Percentiles rank a stretch among this genome's conserved stretches.
These are phyloP conservation scores for Penicillium tannophilum DNA, from an alignment of 495 filamentous ascomycete genomes.

Conservation along the genomic window DNA sequence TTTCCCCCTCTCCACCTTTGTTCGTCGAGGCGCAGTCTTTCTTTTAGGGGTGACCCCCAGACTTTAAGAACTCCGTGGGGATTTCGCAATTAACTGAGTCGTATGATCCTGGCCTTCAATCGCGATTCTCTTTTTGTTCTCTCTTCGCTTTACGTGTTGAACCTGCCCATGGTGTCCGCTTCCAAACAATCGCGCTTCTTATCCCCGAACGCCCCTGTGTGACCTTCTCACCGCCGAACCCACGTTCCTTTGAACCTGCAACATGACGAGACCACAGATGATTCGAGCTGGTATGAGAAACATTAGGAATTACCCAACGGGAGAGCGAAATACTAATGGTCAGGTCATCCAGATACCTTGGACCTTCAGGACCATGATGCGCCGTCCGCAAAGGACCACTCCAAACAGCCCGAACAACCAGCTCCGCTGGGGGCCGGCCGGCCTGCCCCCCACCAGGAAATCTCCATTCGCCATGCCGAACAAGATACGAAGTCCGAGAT, in stretches of 20 bases:
- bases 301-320: not conserved
- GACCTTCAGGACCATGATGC: conserved; percentile 85
- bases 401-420: conserved; percentile 54
- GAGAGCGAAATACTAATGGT: conserved; percentile 16
- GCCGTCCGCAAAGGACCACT: conserved; percentile 81
- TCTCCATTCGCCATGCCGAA: conserved; percentile 74
- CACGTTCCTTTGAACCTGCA: conserved; percentile 24
- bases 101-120: not conserved
- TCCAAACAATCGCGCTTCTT: conserved; percentile 23
- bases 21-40: conserved; percentile 30
- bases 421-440: conserved; percentile 56
- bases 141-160: not conserved
- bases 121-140: not conserved
- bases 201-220: conserved; percentile 16
- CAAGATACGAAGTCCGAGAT: conserved; percentile 73
- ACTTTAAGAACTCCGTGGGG: conserved; percentile 11
- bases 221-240: conserved; percentile 16
- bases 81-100: conserved; percentile 7
- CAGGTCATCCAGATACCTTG: conserved; percentile 71
- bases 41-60: conserved; percentile 21
- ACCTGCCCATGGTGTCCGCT: conserved; percentile 6
- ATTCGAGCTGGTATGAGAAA: conserved; percentile 70
- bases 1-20: conserved; percentile 33
- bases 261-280: conserved; percentile 75
- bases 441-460: conserved; percentile 80